Evolutionary conservation across 148 eudicot species (phyloP), one percentile per base, ranked within the genome.

Genomic region (Dianthus caryophyllus): DNA sequence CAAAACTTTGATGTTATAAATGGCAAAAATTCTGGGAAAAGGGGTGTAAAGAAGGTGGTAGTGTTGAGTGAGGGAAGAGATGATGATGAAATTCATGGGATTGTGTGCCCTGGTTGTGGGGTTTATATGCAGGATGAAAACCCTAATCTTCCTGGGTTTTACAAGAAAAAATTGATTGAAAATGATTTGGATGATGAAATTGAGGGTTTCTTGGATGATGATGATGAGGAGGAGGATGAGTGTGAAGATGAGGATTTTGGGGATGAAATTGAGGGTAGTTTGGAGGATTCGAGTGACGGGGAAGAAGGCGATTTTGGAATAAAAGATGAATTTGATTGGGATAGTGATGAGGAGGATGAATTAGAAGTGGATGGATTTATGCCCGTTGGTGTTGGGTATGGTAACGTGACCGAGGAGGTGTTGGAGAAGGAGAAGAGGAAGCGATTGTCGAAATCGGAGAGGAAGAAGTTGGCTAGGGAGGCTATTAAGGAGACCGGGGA

Each of bases 51-150:
- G 65, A 43, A 44, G 66, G 66, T 63, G 52, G 76, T 80, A 14
- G 65, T 86, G 17, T 80, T 93, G 52, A 89, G 98, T 68, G 98
- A 89, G 68, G 98, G 98, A 41, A 87, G 95, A 82, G 92, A 87
- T 66, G 84, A 66, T 78, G 96, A 93, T 75, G 92, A 89, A 67
- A 78, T 60, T 33, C 64, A 63, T 61, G 98, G 95, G 72, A 61
- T 64, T 71, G 77, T 89, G 7, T 89, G 98, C 68, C 95, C 98
- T 38, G 98, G 98, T 54, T 93, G 98, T 83, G 96, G 98, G 67
- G 86, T 93, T 75, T 93, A 84, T 83, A 93, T 89, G 96, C 98
- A 93, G 82, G 96, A 89, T 82, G 56, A 59, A 18, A 87, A 89
- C 82, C 90, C 90, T 9, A 78, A 83, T 74, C 83, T 73, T 74